Evolutionary conservation across 169 alveolate species (phyloP).

Genomic region (Eimeria sp.): DNA sequence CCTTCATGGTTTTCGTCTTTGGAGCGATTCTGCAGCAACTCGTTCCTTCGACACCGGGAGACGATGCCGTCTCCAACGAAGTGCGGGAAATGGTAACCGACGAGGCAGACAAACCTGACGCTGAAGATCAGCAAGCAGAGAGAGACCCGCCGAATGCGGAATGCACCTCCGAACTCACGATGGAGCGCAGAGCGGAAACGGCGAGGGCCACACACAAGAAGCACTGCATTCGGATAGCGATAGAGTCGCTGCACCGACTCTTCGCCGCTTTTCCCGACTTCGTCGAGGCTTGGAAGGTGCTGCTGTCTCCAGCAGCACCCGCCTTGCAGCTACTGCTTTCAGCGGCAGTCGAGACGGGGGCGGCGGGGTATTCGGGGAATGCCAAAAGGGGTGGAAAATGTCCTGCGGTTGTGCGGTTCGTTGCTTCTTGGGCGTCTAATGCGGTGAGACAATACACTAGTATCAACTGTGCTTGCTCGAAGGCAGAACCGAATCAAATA

Average conservation of each 20-base stretch:
- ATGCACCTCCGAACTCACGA: not conserved
- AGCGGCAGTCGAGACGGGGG: constrained; percentile 81
- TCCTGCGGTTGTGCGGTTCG: constrained; percentile 71
- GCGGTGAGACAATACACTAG: constrained; percentile 19
- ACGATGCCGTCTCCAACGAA: not conserved
- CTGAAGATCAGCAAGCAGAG: not conserved
- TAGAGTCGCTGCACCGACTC: constrained; percentile 51
- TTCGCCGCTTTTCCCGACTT: constrained; percentile 52
- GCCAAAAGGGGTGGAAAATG: not conserved
- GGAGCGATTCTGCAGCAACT: constrained; percentile 29
- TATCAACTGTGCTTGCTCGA: no score
- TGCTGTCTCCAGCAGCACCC: constrained; percentile 58
- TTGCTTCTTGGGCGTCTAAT: constrained; percentile 78
- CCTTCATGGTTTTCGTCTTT: constrained; percentile 70
- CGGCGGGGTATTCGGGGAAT: constrained; percentile 50
- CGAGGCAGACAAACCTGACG: not conserved
- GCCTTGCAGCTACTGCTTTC: constrained; percentile 76
- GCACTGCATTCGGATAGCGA: constrained; percentile 31
- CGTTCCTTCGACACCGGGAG: not conserved
- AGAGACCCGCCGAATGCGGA: not conserved
- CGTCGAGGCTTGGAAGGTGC: constrained; percentile 44
- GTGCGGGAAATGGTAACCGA: not conserved
- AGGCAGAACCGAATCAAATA: not conserved
- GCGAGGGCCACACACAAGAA: not conserved
- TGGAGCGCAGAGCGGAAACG: not conserved